A percentile compares a stretch with the other conserved stretches of the same genome.
phyloP scores from a whole-genome alignment of 2,329 filamentous ascomycete genomes.

The Ramularia collo-cygni region DNA sequence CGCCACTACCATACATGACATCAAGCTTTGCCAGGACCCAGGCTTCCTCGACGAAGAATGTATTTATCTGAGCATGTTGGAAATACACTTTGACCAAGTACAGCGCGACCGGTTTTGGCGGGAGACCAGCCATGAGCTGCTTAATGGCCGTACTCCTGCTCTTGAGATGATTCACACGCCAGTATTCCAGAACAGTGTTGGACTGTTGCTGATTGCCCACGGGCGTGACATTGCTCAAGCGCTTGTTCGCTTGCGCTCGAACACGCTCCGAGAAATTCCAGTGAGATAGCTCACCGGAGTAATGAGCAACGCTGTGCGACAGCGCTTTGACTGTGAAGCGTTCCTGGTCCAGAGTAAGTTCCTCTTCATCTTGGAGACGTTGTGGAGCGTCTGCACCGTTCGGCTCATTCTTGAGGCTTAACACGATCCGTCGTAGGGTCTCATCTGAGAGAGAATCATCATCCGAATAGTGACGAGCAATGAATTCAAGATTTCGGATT shows the following conservation, averaged over 20 bases:
- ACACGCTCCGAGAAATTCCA: slow-evolving; percentile 41
- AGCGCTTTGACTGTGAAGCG: slow-evolving; percentile 13
- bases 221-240: slow-evolving; percentile 23
- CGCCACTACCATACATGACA: slow-evolving; percentile 33
- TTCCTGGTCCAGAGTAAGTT: slow-evolving; percentile 26
- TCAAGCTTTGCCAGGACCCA: slow-evolving; percentile 36
- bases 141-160: slow-evolving; percentile 34
- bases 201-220: slow-evolving; percentile 21
- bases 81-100: slow-evolving; percentile 39
- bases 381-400: slow-evolving; percentile 2
- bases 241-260: slow-evolving; percentile 34
- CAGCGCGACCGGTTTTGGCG: slow-evolving; percentile 39
- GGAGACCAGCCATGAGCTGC: slow-evolving; percentile 34
- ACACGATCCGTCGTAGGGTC: slow-evolving; percentile 8
- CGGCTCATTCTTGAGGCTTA: slow-evolving; percentile 9
- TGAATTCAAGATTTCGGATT: slow-evolving; percentile 9
- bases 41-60: slow-evolving; percentile 38
- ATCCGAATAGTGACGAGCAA: slow-evolving; percentile 12
- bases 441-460: slow-evolving; percentile 11
- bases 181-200: slow-evolving; percentile 31
- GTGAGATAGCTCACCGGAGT: slow-evolving; percentile 41
- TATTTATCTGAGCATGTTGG: slow-evolving; percentile 39
- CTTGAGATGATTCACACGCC: slow-evolving; percentile 37
- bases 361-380: slow-evolving; percentile 26
- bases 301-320: slow-evolving; percentile 23